phyloP scores from a whole-genome alignment of 1,139 yeast species.

The Schwanniomyces etchellsii region DNA sequence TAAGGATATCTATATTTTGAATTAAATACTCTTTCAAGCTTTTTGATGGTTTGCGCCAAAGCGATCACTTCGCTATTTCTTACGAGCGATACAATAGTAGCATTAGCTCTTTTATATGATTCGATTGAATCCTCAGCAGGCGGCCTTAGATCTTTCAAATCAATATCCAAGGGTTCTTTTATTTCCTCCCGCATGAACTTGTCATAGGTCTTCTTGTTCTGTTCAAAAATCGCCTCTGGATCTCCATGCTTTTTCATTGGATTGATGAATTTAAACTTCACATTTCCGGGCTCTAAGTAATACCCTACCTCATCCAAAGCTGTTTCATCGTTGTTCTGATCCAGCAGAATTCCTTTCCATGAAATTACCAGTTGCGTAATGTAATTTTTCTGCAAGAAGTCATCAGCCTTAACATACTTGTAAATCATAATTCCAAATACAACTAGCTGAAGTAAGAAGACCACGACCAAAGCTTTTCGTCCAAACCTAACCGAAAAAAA shows the following conservation, averaged over 20 bases:
- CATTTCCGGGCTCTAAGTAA: constrained; percentile 19
- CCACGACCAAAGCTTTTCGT: no score
- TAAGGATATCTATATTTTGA: constrained; percentile 70
- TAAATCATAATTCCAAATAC: no score
- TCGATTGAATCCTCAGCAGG: constrained; percentile 17
- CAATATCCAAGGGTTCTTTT: constrained; percentile 45
- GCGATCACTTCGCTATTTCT: constrained; percentile 53
- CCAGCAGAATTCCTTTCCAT: no score
- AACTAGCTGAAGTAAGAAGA: no score
- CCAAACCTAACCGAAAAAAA: no score
- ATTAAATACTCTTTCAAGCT: constrained; percentile 63
- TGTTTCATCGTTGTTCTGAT: constrained; percentile 2
- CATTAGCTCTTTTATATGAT: constrained; percentile 51
- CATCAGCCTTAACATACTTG: no score
- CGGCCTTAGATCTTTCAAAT: constrained; percentile 31
- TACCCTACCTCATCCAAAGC: constrained; percentile 8
- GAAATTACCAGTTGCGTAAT: no score
- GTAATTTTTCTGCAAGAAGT: no score
- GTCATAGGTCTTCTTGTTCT: constrained; percentile 28
- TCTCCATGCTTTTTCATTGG: constrained; percentile 21
- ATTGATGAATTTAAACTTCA: constrained; percentile 29
- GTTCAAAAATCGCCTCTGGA: constrained; percentile 23
- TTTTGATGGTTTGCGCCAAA: constrained; percentile 47
- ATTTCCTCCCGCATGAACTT: constrained; percentile 28
- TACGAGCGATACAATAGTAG: constrained; percentile 69